Conservation (phyloP, 495 filamentous ascomycete species). For the Hypoxylon trugodes region DNA sequence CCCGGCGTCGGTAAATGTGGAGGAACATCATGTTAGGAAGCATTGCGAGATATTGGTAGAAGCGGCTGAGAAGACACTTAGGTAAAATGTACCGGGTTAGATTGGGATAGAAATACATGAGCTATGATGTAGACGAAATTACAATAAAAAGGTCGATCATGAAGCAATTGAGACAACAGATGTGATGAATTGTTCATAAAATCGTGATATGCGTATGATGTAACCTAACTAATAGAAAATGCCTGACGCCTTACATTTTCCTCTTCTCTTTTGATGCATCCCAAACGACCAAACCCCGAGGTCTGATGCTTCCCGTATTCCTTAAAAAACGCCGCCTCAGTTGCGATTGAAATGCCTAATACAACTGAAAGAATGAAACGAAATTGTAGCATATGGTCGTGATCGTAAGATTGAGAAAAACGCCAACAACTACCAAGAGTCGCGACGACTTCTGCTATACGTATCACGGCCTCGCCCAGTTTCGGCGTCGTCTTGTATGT, state of each 20-base stretch:
- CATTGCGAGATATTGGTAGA: constrained; percentile 83
- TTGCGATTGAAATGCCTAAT: constrained; percentile 1
- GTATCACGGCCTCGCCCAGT: constrained; percentile 7
- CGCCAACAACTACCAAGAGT: constrained; percentile 30
- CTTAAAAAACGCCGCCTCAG: no score
- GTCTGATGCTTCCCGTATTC: background rate
- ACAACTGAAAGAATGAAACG: background rate
- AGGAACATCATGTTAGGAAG: constrained; percentile 74
- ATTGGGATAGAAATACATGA: background rate
- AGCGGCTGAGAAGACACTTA: constrained; percentile 68
- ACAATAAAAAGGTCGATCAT: no score
- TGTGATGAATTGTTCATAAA: constrained; percentile 1
- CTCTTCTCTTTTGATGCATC: background rate
- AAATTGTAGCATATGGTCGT: background rate
- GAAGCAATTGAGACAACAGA: no score
- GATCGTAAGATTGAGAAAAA: background rate
- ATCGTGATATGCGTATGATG: constrained; percentile 6
- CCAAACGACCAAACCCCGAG: background rate
- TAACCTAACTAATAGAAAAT: background rate
- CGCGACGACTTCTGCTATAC: constrained; percentile 27
- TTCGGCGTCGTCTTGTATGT: constrained; percentile 10
- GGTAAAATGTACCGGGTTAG: constrained; percentile 1
- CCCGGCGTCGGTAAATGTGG: constrained; percentile 67
- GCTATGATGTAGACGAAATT: background rate
- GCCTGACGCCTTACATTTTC: no score